Conservation (phyloP, 768 basidiomycete species). For the Kwoniella pini region DNA sequence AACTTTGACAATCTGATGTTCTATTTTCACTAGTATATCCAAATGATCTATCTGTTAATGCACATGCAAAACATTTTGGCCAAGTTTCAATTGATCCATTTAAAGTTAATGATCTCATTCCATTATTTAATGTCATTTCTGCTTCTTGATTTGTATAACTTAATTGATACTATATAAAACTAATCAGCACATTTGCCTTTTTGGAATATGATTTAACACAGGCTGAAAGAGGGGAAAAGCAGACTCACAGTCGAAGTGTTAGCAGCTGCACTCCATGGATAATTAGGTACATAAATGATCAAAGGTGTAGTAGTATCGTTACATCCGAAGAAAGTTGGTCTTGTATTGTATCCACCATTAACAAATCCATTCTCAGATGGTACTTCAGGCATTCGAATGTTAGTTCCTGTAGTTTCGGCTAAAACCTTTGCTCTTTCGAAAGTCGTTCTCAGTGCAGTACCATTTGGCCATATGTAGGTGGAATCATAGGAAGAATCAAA, state of each 20-base stretch:
- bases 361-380: conserved; percentile 50
- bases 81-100: conserved; percentile 63
- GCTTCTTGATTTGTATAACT: conserved; percentile 64
- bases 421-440: conserved; percentile 32
- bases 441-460: conserved; percentile 59
- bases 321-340: conserved; percentile 50
- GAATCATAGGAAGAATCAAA: conserved; percentile 63
- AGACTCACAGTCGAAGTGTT: conserved; percentile 48
- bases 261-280: conserved; percentile 57
- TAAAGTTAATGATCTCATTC: conserved; percentile 58
- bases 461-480: conserved; percentile 66
- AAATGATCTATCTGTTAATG: conserved; percentile 61
- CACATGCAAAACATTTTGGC: conserved; percentile 71
- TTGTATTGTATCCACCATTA: conserved; percentile 48
- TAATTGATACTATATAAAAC: conserved; percentile 59
- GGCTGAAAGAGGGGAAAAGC: neutral
- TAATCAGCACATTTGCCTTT: too few species aligned
- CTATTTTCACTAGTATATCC: conserved; percentile 39
- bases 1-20: conserved; percentile 46
- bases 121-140: conserved; percentile 65
- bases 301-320: conserved; percentile 63
- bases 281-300: conserved; percentile 73
- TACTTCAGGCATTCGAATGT: conserved; percentile 50
- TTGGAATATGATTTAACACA: too few species aligned
- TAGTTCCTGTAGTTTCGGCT: conserved; percentile 24